Evolutionary conservation across 306 rosid species (phyloP).

Genomic region (Quercus rubra): DNA sequence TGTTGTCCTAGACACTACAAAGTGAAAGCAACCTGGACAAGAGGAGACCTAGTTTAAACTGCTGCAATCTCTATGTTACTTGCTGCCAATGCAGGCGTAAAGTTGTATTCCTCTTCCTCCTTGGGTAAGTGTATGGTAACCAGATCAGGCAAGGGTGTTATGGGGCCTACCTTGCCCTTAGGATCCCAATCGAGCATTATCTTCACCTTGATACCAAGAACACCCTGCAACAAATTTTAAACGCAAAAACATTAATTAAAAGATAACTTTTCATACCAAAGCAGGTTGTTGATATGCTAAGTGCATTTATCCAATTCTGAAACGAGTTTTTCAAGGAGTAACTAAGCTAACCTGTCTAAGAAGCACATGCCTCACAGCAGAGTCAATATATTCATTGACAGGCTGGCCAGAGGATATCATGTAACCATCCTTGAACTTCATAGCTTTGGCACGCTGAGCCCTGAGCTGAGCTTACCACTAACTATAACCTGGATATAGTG

Average conservation of each 20-base stretch:
- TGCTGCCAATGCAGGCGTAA: conserved; percentile 5
- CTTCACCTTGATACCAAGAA: too few relatives aligned
- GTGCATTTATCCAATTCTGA: background rate
- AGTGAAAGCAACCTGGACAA: background rate
- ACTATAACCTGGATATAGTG: too few relatives aligned
- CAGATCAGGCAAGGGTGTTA: conserved; percentile 65
- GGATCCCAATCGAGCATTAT: conserved; percentile 89
- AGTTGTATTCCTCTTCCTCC: conserved; percentile 35
- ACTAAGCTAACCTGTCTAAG: conserved; percentile 37
- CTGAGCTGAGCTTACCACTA: too few relatives aligned
- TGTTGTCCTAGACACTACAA: background rate
- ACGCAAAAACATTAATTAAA: too few relatives aligned
- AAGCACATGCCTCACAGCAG: conserved; percentile 48
- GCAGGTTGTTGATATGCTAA: too few relatives aligned
- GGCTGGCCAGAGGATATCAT: conserved; percentile 49
- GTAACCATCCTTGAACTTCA: conserved; percentile 57
- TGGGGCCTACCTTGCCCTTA: conserved; percentile 69
- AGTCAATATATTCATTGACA: conserved; percentile 42
- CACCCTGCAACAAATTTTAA: too few relatives aligned
- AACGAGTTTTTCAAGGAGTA: background rate
- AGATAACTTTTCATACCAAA: too few relatives aligned
- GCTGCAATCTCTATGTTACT: conserved; percentile 23
- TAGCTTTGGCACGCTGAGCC: too few relatives aligned
- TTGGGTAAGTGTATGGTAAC: conserved; percentile 37
- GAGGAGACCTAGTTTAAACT: background rate